phyloP scores from a whole-genome alignment of 2,329 filamentous ascomycete species.

The Onygenales sp. region DNA sequence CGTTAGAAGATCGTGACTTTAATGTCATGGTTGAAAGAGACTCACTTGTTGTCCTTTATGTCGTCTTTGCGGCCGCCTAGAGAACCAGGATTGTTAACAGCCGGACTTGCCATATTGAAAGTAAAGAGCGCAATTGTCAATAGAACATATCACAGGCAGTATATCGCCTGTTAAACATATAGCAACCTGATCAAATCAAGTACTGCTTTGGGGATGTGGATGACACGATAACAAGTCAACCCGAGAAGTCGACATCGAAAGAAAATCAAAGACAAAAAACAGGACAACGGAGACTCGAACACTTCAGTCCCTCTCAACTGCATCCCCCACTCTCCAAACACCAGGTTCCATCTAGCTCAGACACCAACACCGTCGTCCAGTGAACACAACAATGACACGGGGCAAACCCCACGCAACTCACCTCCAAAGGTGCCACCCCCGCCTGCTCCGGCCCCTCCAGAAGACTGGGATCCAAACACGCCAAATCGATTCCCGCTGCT shows the following conservation, averaged over 20 bases:
- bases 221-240: neutral
- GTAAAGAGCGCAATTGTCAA: neutral
- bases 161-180: neutral
- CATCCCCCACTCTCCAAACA: neutral
- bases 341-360: neutral
- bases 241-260: neutral
- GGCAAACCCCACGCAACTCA: constrained; percentile 15
- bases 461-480: constrained; percentile 29
- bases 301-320: neutral
- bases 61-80: constrained; percentile 12
- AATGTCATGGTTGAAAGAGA: neutral
- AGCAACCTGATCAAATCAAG: neutral
- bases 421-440: constrained; percentile 28
- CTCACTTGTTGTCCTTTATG: constrained; percentile 8
- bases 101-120: neutral
- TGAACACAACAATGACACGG: too few relatives aligned
- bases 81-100: constrained; percentile 8
- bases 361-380: neutral
- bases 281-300: neutral
- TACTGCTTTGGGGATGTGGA: neutral
- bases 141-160: neutral
- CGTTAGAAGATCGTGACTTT: constrained; percentile 13
- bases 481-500: constrained; percentile 51
- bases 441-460: constrained; percentile 16
- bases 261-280: neutral